Evolutionary conservation across 2,329 filamentous ascomycete species (phyloP), one percentile per base, ranked within the genome.

Genomic region (Fusarium sulawesiense): DNA sequence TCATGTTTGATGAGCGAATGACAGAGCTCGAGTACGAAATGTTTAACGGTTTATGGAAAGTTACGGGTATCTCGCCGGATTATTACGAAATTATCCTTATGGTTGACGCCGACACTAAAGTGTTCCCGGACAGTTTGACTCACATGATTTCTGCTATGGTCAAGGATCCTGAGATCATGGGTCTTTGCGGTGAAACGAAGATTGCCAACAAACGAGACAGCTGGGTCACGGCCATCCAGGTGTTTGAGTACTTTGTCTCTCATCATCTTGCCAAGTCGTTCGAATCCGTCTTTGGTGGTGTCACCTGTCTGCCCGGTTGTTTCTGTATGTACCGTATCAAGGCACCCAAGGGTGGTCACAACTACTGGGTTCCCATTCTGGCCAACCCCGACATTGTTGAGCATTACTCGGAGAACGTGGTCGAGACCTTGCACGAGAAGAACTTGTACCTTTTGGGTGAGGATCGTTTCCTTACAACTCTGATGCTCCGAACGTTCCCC

Each of bases 281-380:
- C 82, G 96, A 99, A 81, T 98, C 94, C 2, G 92, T 98, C 72
- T 99, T 99, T 81, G 96, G 96, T 82, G 96, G 96, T 92, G 96
- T 99, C 66, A 99, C 96, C 70, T 99, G 96, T 86, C 86, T 99
- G 74, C 96, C 96, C 18, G 96, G 96, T 71, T 99, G 96, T 86
- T 99, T 99, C 90, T 98, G 94, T 87, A 99, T 99, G 97, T 99
- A 99, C 85, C 93, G 96, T 77, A 98, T 99, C 88, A 99, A 99
- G 83, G 93, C 96, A 30, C 97, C 96, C 65, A 99, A 99, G 84
- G 96, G 96, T 71, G 95, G 92, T 27, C 94, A 98, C 80, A 98
- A 99, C 84, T 99, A 98, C 83, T 99, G 96, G 96, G 96, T 99
- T 25, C 96, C 96, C 10, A 98, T 99, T 76, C 88, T 99, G 70